These are phyloP conservation scores for Chamaenerion angustifolium DNA, from an alignment of 345 rosid genomes.

Conservation along the genomic window DNA sequence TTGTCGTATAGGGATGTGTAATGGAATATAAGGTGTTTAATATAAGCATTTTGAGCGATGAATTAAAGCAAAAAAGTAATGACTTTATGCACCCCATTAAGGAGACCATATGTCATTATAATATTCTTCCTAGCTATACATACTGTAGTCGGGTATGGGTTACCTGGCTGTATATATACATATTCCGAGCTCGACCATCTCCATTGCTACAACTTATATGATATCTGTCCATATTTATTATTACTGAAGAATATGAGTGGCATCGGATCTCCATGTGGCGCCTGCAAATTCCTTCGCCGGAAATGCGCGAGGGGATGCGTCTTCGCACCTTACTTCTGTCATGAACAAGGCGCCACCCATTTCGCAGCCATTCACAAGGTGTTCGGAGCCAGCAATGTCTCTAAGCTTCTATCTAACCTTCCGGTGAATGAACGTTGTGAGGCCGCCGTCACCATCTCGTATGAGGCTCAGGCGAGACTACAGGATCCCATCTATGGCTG, in stretches of 20 bases:
- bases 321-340: conserved; percentile 91
- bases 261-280: conserved; percentile 88
- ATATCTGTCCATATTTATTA: no score
- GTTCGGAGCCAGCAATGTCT: conserved; percentile 94
- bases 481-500: conserved; percentile 96
- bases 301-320: conserved; percentile 92
- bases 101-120: no score
- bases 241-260: conserved; percentile 28
- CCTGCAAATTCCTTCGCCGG: conserved; percentile 91
- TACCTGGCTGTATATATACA: no score
- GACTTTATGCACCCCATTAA: no score
- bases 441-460: conserved; percentile 83
- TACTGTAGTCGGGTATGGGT: no score
- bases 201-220: no score
- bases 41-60: no score
- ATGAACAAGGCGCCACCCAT: conserved; percentile 82
- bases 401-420: conserved; percentile 69
- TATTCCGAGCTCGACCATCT: no score
- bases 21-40: no score
- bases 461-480: conserved; percentile 95
- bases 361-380: conserved; percentile 92
- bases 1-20: no score
- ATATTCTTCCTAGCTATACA: no score
- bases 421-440: conserved; percentile 66
- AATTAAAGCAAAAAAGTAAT: no score